Evolutionary conservation across 2,329 filamentous ascomycete genomes (phyloP), one percentile per base, ranked within the genome.

Genomic region (Phialocephala subalpina): DNA sequence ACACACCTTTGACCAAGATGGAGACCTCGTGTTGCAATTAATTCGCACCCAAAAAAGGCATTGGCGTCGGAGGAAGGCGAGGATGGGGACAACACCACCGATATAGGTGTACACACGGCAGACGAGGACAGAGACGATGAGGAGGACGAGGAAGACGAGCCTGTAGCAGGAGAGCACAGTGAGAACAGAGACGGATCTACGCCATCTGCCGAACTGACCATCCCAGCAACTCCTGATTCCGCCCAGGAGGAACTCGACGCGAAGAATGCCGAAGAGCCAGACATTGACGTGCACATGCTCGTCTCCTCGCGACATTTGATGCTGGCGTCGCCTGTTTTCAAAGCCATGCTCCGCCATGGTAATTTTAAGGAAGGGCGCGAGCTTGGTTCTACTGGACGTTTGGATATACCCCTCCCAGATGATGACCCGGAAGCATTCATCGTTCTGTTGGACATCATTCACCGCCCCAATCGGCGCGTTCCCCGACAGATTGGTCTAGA

Each of bases 401-500:
- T 56, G 12, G 62, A 38, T 7, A 29, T 67, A 1, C 45, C 63
- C 38, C 53, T 69, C 11, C 55, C 33, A 0, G 59, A 69, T 7
- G 63, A 66, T 22, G 49, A 69, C 40, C 45, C 64, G 3, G 56
- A 62, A 47, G 61, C 64, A 1, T 27, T 69, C 11, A n/a, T 49
- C 1, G 63, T 66, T 18, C n/a, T 69, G 1, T n/a, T 69, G 42
- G 49, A 65, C 20, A 65, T 69, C n/a, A 63, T 64, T 14, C 64
- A 69, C 35, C 47, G 61, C 16, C 55, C 16, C 1, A 40, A 55
- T 2, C 45, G 58, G 16, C 45, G 35, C 4, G 57, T 68, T 12
- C 63, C 66, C 3, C 49, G 58, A 4, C 29, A 57, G 9, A 36
- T 67, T 16, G 18, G 18, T 16, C 22, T 67, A 16, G 47, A 61